Conservation (phyloP, 148 eudicot species). For the Cornus suecica region DNA sequence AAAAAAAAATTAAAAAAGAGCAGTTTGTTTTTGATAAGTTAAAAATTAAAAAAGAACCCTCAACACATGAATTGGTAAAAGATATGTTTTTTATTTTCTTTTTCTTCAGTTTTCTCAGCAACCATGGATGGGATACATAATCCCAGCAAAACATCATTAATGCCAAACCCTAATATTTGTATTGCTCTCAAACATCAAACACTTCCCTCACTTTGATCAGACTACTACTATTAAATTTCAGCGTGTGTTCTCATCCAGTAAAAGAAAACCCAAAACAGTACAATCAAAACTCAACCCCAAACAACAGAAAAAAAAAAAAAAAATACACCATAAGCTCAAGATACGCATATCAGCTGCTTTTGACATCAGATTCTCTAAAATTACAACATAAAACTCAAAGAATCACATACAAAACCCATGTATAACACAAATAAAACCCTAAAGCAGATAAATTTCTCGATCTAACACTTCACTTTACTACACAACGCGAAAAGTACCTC, state of each 20-base stretch:
- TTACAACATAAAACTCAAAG: background rate
- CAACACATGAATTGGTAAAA: background rate
- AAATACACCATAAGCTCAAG: slow-evolving; percentile 6
- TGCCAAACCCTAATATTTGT: slow-evolving; percentile 11
- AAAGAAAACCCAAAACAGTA: background rate
- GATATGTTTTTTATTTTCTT: background rate
- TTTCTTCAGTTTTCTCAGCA: background rate
- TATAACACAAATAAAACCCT: background rate
- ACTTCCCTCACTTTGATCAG: background rate
- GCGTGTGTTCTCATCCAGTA: background rate
- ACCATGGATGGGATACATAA: background rate
- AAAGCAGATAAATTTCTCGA: background rate
- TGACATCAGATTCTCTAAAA: slow-evolving; percentile 6
- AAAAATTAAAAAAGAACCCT: background rate
- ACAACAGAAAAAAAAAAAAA: too few relatives aligned
- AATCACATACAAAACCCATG: background rate
- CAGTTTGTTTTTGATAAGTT: background rate
- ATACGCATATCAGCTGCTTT: background rate
- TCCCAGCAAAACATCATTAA: background rate
- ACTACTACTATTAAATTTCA: background rate
- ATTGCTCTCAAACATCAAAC: slow-evolving; percentile 1
- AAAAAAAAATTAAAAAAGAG: too few relatives aligned
- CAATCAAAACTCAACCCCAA: background rate
- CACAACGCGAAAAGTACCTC: slow-evolving; percentile 15
- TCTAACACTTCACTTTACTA: slow-evolving; percentile 6